Evolutionary conservation across 306 rosid species (phyloP).

Genomic region (Rubus idaeus): DNA sequence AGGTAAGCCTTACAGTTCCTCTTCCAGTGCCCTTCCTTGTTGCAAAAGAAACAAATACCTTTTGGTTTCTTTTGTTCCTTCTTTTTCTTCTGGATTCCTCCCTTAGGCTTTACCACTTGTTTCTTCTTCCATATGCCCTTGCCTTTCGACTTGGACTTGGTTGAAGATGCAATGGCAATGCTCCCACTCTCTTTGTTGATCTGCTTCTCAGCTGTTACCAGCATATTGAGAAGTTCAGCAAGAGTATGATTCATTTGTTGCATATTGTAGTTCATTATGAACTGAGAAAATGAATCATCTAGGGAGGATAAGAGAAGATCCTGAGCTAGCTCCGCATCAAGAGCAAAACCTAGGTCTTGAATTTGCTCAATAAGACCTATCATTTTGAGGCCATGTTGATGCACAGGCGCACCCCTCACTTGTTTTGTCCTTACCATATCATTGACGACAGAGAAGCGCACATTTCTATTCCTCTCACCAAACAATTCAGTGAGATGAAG

Average conservation of each 20-base stretch:
- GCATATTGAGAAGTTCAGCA: not conserved
- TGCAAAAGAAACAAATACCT: not conserved
- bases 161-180: not conserved
- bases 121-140: not conserved
- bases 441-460: not conserved
- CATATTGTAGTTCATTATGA: not conserved
- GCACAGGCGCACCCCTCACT: no score
- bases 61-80: not conserved
- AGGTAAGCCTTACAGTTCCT: not conserved
- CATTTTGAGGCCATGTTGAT: no score
- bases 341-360: not conserved
- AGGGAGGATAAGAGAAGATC: not conserved
- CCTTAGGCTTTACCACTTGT: not conserved
- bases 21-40: not conserved
- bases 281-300: not conserved
- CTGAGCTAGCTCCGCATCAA: not conserved
- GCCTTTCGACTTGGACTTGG: not conserved
- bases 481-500: no score
- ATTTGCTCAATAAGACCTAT: no score
- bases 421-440: not conserved
- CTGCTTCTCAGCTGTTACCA: not conserved
- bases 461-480: no score
- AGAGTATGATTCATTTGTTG: not conserved
- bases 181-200: not conserved
- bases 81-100: not conserved